Evolutionary conservation across 495 filamentous ascomycete species (phyloP), one percentile per base, ranked within the genome.

Genomic region (Aspergillus nidulans): DNA sequence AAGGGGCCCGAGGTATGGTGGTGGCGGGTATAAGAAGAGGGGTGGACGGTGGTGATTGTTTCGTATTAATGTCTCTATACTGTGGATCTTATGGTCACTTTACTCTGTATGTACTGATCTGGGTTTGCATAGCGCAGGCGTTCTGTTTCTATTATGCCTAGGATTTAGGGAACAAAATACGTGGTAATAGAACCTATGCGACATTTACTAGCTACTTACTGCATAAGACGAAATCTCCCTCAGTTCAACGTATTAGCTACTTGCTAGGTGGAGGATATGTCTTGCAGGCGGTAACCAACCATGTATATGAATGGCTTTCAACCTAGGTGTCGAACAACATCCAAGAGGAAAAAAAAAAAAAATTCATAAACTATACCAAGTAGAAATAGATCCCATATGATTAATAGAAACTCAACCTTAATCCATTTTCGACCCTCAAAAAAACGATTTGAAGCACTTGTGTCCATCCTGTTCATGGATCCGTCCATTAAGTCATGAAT

Each of bases 41-140:
- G 67, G 72, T 61, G 70, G 72, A 47, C 62, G 73, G 52, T 73
- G 71, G 71, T 73, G 57, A 70, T 63, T 30, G 23, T 19, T 43
- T 36, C 24, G 36, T 16, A 38, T 59, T 38, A 32, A 8, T 61
- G 26, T 55, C 26, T 59, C 38, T 61, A 52, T 52, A n/a, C 34
- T 46, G 53, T 49, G 53, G 39, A 15, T 23, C 57, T 61, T 51
- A 19, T 45, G 32, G 4, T 24, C 47, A 32, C 32, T 36, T 21
- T 38, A 43, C 52, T n/a, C n/a, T n/a, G n/a, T n/a, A n/a, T 57
- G 60, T 65, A 49, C 51, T 57, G 15, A 42, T 61, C 45, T 58
- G 57, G 39, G 57, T 58, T 68, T 68, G 74, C 74, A 77, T 77
- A 77, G 74, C 74, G 73, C 67, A 66, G 74, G 74, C 68, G 74